Percentiles rank a stretch among this genome's conserved stretches.
Conservation (phyloP, 2,329 filamentous ascomycete species). For the Aschersonia sp. region DNA sequence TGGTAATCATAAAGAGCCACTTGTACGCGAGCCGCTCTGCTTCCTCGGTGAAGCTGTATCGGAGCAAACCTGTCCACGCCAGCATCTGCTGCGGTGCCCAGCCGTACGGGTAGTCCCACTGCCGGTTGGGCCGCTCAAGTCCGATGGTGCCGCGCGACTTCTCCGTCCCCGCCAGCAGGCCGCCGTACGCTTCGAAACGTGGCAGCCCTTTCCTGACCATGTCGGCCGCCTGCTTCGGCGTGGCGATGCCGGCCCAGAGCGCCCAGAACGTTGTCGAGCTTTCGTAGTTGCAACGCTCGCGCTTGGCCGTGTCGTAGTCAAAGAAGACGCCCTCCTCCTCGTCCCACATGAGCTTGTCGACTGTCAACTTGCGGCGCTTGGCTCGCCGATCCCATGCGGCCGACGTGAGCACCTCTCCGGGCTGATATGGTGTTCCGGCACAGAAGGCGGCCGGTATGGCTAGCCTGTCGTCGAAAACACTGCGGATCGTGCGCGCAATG, state of each 20-base stretch:
- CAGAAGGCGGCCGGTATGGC: slow-evolving; percentile 74
- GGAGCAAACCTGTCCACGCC: slow-evolving; percentile 82
- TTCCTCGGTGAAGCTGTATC: slow-evolving; percentile 84
- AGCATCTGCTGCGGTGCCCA: slow-evolving; percentile 99
- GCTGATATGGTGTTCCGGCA: slow-evolving; percentile 43
- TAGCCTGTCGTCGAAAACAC: slow-evolving; percentile 69
- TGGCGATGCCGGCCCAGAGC: slow-evolving; percentile 84
- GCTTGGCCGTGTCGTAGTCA: slow-evolving; percentile 80
- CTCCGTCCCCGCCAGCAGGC: slow-evolving; percentile 78
- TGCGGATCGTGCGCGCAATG: slow-evolving; percentile 75
- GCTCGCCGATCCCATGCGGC: slow-evolving; percentile 83
- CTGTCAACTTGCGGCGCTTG: slow-evolving; percentile 65
- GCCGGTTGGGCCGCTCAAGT: slow-evolving; percentile 76
- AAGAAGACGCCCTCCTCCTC: slow-evolving; percentile 91
- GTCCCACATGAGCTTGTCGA: slow-evolving; percentile 92
- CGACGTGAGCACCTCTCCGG: slow-evolving; percentile 65
- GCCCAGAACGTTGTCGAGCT: slow-evolving; percentile 92
- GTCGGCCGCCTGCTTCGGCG: slow-evolving; percentile 69
- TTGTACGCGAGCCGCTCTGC: slow-evolving; percentile 84
- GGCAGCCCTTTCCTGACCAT: slow-evolving; percentile 74
- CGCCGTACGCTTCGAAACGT: slow-evolving; percentile 75
- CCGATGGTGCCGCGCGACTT: slow-evolving; percentile 71
- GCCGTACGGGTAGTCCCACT: slow-evolving; percentile 97
- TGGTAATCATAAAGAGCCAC: slow-evolving; percentile 97
- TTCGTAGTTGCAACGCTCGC: slow-evolving; percentile 73